Evolutionary conservation across 345 rosid species (phyloP).

Genomic region (Populus euphratica): DNA sequence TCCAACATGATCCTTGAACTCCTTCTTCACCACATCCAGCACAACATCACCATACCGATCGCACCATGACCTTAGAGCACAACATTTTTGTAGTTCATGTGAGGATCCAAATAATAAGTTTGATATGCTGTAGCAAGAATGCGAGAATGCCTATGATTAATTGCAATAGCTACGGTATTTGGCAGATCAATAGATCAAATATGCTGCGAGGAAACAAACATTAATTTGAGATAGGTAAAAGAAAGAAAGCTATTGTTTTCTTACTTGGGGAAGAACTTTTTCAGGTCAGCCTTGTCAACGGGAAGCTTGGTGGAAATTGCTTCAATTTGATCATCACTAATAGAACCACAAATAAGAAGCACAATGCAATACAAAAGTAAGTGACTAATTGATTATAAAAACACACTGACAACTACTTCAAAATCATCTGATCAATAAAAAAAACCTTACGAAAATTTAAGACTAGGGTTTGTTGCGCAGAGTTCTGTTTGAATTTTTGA

Average conservation of each 20-base stretch:
- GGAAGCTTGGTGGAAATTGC: slow-evolving; percentile 79
- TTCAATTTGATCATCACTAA: slow-evolving; percentile 68
- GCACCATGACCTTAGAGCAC: slow-evolving; percentile 55
- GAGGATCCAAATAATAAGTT: not conserved
- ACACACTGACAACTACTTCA: not conserved
- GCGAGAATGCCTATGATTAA: not conserved
- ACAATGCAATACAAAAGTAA: not conserved
- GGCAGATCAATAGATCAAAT: not conserved
- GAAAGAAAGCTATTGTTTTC: not conserved
- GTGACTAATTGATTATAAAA: not conserved
- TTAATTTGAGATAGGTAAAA: too few relatives aligned
- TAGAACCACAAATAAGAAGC: slow-evolving; percentile 5
- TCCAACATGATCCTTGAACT: slow-evolving; percentile 68
- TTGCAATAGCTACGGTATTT: not conserved
- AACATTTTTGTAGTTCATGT: not conserved
- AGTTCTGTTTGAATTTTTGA: slow-evolving; percentile 63
- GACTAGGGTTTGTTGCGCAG: slow-evolving; percentile 46
- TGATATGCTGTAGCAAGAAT: not conserved
- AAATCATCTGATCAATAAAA: not conserved
- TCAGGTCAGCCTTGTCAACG: slow-evolving; percentile 60
- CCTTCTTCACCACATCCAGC: slow-evolving; percentile 65
- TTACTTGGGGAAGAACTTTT: slow-evolving; percentile 71
- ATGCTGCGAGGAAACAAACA: not conserved
- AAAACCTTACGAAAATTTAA: slow-evolving; percentile 58
- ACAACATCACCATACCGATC: slow-evolving; percentile 66